phyloP scores from a whole-genome alignment of 495 filamentous ascomycete genomes.

The Penicillium cataractarum region DNA sequence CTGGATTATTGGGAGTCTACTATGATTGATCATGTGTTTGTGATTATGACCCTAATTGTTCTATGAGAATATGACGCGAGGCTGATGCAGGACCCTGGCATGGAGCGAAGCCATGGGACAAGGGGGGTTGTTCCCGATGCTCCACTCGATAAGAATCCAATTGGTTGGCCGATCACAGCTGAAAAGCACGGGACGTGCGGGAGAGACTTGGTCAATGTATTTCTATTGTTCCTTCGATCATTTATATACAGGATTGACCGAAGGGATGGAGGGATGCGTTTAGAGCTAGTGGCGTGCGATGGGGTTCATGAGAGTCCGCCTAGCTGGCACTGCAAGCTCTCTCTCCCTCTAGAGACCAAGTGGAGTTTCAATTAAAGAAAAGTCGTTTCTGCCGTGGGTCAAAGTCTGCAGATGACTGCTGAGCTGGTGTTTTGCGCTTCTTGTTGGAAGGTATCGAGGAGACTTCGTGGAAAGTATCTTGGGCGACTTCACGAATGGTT shows the following conservation, averaged over 20 bases:
- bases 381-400: constrained; percentile 46
- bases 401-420: constrained; percentile 10
- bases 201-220: background rate
- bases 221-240: background rate
- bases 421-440: constrained; percentile 37
- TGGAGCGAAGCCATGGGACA: background rate
- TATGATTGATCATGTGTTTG: background rate
- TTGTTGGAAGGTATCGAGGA: constrained; percentile 13
- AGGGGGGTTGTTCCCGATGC: constrained; percentile 2
- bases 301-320: too few species aligned
- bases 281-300: background rate
- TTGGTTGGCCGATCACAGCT: constrained; percentile 3
- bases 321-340: too few species aligned
- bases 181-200: background rate
- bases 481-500: constrained; percentile 81
- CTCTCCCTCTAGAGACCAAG: too few species aligned
- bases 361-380: constrained; percentile 37
- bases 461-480: constrained; percentile 39
- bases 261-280: background rate
- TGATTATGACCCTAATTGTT: background rate
- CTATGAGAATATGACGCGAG: constrained; percentile 1
- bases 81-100: constrained; percentile 7
- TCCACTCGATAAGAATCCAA: constrained; percentile 8
- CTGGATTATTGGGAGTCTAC: background rate
- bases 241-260: background rate